phyloP scores from a whole-genome alignment of 768 basidiomycete genomes.

The Lactarius sp. region DNA sequence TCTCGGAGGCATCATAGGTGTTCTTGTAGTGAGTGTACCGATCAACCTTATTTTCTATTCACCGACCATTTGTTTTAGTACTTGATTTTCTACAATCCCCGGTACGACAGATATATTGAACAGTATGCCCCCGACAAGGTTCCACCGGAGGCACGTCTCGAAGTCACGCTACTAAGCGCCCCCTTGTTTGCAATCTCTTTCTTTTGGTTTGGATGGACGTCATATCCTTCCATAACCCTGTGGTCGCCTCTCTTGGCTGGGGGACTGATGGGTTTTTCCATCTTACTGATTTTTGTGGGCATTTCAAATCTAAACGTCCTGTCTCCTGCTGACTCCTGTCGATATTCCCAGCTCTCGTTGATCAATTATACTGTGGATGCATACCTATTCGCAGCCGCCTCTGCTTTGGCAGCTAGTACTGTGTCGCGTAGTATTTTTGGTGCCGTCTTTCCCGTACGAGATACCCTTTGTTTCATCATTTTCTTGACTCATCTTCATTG shows the following conservation, averaged over 20 bases:
- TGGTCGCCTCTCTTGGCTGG: conserved; percentile 53
- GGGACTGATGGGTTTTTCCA: conserved; percentile 46
- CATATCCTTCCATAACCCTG: conserved; percentile 45
- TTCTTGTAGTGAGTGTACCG: conserved; percentile 16
- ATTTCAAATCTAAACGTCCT: background rate
- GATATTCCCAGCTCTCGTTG: conserved; percentile 40
- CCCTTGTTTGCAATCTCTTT: conserved; percentile 50
- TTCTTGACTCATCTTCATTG: conserved; percentile 1
- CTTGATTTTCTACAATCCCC: conserved; percentile 54
- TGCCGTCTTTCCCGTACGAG: conserved; percentile 28
- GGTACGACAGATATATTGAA: conserved; percentile 41
- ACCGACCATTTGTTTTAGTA: conserved; percentile 25
- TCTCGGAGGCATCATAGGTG: conserved; percentile 29
- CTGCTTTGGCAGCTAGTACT: conserved; percentile 50
- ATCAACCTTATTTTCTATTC: background rate
- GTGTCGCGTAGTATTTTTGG: conserved; percentile 52
- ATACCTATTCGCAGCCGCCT: conserved; percentile 50
- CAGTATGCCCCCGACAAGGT: conserved; percentile 47
- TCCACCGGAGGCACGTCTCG: conserved; percentile 55
- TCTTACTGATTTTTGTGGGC: conserved; percentile 52
- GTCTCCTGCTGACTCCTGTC: background rate
- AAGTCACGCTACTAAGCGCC: conserved; percentile 44
- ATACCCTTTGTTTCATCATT: background rate
- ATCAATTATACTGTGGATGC: conserved; percentile 61
- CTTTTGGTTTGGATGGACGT: conserved; percentile 72